Evolutionary conservation across 345 rosid species (phyloP), one percentile per base, ranked within the genome.

Genomic region (Cochlearia excelsa): DNA sequence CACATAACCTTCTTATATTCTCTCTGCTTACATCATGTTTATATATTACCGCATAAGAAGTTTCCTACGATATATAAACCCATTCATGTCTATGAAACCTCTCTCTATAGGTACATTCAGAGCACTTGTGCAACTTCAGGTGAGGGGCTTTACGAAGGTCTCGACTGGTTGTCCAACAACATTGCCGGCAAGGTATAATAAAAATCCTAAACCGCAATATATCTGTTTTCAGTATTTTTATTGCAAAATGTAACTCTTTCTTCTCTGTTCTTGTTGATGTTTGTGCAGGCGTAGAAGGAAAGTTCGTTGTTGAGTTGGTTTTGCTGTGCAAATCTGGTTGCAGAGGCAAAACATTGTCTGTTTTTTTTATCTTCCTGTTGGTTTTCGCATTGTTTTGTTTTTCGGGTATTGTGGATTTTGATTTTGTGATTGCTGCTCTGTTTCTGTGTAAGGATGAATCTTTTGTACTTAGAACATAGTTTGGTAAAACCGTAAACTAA

Each of bases 101-200:
- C 23, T 49, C 35, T 33, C 35, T 33, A 31, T 34, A 62, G 66
- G 57, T 51, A 51, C 57, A 49, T 62, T 23, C 66, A 62, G 38
- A 62, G 46, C 57, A 62, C 48, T 8, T 62, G 66, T 42, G 66
- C 57, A n/a, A 62, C 56, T 7, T 62, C 66, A 29, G 57, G 66
- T 11, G 66, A 62, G n/a, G 66, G 57, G 5, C 56, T 62, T 27
- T 62, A 62, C 47, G 66, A 62, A 51, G 66, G 66, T 62, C 49
- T 62, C 5, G 57, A 62, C 47, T 62, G 66, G 66, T 23, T 62
- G 43, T 48, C 66, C 47, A 48, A 62, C 66, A 49, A 56, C 48
- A 56, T 49, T 26, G 56, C 56, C 39, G 40, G 45, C 39, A 49
- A 62, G 65, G 65, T 60, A 60, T 1, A 1, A 53, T 0, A 53